These are phyloP conservation scores for Iodosphaeria phyllophila DNA, from an alignment of 2,329 filamentous ascomycete genomes.

Conservation along the genomic window DNA sequence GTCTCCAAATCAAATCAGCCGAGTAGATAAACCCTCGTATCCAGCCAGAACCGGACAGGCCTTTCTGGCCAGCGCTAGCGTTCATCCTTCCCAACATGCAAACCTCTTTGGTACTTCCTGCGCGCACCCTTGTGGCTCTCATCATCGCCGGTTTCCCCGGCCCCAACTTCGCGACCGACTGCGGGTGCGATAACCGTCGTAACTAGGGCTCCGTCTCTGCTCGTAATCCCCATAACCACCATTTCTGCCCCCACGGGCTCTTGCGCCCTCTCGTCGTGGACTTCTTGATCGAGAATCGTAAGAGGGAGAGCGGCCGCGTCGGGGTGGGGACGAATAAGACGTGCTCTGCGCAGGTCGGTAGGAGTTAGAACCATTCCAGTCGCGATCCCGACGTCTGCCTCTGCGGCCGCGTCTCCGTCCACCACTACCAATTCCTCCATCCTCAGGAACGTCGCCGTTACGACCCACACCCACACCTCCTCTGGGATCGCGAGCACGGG, in stretches of 20 bases:
- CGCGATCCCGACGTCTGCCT: constrained; percentile 16
- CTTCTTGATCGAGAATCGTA: constrained; percentile 28
- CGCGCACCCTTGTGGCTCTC: no score
- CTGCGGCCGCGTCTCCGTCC: constrained; percentile 4
- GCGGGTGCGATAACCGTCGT: constrained; percentile 25
- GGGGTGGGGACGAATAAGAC: constrained; percentile 17
- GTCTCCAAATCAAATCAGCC: no score
- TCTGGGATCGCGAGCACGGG: constrained; percentile 3
- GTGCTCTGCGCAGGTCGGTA: constrained; percentile 39
- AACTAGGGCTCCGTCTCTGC: constrained; percentile 27
- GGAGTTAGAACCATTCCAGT: constrained; percentile 27
- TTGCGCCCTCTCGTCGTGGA: constrained; percentile 12
- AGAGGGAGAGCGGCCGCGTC: constrained; percentile 26
- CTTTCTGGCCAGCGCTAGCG: no score
- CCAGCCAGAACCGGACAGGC: no score
- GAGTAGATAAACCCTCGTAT: no score
- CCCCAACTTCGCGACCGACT: constrained; percentile 20
- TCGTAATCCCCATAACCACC: constrained; percentile 11
- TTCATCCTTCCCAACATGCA: no score
- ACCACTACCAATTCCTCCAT: constrained; percentile 8
- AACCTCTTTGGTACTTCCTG: no score
- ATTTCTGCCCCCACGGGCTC: constrained; percentile 10
- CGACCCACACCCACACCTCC: constrained; percentile 13
- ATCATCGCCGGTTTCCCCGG: constrained; percentile 16
- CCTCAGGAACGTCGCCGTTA: constrained; percentile 18